A percentile compares a stretch with the other conserved stretches of the same genome.
Evolutionary conservation across 148 eudicot genomes (phyloP).

Genomic region (Cornus florida): DNA sequence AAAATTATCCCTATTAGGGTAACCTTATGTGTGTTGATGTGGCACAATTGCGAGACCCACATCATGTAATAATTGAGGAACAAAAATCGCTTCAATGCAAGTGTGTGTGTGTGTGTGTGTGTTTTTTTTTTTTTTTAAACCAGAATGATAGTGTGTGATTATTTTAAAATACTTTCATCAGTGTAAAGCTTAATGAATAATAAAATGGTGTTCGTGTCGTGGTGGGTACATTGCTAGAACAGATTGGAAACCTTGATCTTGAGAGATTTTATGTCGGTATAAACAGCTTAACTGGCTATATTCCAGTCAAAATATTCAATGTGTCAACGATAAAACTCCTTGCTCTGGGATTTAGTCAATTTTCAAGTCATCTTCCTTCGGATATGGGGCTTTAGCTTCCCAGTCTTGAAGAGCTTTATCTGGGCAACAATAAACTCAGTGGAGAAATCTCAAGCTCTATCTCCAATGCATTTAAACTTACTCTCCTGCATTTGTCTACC

Average conservation of each 20-base stretch:
- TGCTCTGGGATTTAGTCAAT: background rate
- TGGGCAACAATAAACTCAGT: background rate
- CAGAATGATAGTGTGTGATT: too few species aligned
- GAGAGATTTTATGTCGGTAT: background rate
- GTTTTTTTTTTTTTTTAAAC: too few species aligned
- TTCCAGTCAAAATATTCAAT: conserved; percentile 5
- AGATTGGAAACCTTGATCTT: background rate
- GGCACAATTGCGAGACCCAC: too few species aligned
- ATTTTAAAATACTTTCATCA: too few species aligned
- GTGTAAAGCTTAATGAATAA: background rate
- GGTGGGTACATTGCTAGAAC: background rate
- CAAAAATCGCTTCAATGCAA: too few species aligned
- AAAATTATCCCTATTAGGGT: too few species aligned
- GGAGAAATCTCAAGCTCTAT: conserved; percentile 4
- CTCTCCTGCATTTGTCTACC: background rate
- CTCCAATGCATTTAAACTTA: background rate
- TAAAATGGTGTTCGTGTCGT: background rate
- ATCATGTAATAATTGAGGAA: too few species aligned
- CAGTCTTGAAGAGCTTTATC: conserved; percentile 2
- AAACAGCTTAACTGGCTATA: background rate
- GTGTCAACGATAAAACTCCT: background rate
- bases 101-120: too few species aligned
- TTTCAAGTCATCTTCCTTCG: conserved; percentile 12
- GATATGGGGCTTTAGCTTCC: background rate
- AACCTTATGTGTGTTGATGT: too few species aligned